A percentile compares a stretch with the other conserved stretches of the same genome.
These are phyloP conservation scores for Leishmania braziliensis DNA, from an alignment of 208 protist genomes.

Conservation along the genomic window DNA sequence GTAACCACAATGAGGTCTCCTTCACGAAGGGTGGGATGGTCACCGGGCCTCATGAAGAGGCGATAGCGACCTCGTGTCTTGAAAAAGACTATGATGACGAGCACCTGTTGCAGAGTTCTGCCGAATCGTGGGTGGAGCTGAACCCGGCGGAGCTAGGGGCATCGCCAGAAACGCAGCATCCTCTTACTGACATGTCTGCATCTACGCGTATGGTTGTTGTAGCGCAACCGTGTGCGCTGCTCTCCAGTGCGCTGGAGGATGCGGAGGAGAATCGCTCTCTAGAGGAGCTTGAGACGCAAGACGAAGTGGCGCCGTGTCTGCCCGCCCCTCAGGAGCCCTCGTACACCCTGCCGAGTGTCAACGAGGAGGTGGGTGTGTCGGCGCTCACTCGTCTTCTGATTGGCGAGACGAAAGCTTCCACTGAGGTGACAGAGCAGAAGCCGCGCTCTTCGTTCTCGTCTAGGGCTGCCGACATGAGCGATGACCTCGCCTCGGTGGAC, in stretches of 20 bases:
- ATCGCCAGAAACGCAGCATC: neutral
- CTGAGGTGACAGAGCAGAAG: neutral
- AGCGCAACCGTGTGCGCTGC: neutral
- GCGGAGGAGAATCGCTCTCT: neutral
- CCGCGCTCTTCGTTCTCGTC: neutral
- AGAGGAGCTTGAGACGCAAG: neutral
- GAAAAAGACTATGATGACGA: neutral
- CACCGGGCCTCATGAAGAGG: neutral
- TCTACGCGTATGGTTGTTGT: neutral
- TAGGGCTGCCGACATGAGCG: neutral
- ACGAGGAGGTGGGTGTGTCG: neutral
- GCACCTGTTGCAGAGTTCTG: constrained; percentile 2
- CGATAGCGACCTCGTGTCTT: neutral
- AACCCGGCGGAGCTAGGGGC: constrained; percentile 9
- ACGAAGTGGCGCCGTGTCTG: neutral
- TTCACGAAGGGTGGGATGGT: neutral
- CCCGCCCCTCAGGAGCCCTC: neutral
- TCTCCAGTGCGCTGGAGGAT: neutral
- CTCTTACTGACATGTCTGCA: neutral
- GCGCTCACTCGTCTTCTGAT: constrained; percentile 4
- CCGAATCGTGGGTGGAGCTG: constrained; percentile 33
- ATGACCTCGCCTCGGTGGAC: constrained; percentile 7
- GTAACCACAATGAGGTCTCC: neutral
- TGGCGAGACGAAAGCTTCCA: neutral
- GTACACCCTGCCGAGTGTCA: neutral